Evolutionary conservation across 169 alveolate species (phyloP).

Genomic region (Cryptosporidium baileyi): DNA sequence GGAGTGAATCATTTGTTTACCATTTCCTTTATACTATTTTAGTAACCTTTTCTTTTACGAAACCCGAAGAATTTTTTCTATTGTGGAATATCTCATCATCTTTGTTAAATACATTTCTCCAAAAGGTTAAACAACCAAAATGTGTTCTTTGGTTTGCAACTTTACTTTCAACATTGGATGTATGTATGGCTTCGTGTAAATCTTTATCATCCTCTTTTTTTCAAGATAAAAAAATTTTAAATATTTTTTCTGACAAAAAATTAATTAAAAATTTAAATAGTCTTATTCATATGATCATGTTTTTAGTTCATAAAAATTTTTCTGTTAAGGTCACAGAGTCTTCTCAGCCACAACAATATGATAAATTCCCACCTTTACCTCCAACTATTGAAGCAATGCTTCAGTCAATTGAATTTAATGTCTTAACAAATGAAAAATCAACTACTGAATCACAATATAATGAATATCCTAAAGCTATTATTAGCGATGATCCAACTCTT

Average conservation of each 20-base stretch:
- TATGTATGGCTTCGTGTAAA: slow-evolving; percentile 34
- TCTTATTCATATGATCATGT: slow-evolving; percentile 29
- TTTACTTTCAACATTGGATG: slow-evolving; percentile 40
- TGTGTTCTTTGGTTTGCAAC: slow-evolving; percentile 66
- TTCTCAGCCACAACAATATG: slow-evolving; percentile 10
- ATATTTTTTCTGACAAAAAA: slow-evolving; percentile 41
- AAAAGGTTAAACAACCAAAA: slow-evolving; percentile 54
- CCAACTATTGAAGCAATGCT: slow-evolving; percentile 64
- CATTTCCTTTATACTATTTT: slow-evolving; percentile 34
- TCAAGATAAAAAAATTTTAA: background rate
- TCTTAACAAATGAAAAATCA: background rate
- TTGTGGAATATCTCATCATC: slow-evolving; percentile 34
- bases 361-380: slow-evolving; percentile 52
- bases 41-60: background rate
- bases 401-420: slow-evolving; percentile 36
- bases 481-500: slow-evolving; percentile 61
- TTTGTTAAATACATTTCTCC: slow-evolving; percentile 8
- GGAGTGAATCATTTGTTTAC: slow-evolving; percentile 49
- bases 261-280: slow-evolving; percentile 9
- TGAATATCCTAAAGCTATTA: slow-evolving; percentile 21
- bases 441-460: background rate
- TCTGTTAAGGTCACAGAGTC: slow-evolving; percentile 33
- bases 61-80: slow-evolving; percentile 1
- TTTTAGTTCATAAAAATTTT: slow-evolving; percentile 15
- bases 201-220: slow-evolving; percentile 5